These are phyloP conservation scores for Fusarium scirpi DNA, from an alignment of 2,329 filamentous ascomycete species.

Conservation along the genomic window DNA sequence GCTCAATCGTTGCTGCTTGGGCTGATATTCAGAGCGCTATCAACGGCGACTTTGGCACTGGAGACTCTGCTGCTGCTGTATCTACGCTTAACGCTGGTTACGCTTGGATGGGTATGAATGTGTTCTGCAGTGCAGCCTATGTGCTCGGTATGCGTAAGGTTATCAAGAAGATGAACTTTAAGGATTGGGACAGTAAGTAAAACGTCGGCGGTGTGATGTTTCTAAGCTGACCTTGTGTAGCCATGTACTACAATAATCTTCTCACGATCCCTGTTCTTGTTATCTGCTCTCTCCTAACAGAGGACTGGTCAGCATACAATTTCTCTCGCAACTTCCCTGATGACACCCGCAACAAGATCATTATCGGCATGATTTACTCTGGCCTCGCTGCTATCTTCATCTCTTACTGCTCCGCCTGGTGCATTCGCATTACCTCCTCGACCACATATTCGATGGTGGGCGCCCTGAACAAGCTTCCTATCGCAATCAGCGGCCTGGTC, in stretches of 20 bases:
- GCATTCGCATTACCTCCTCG: conserved; percentile 94
- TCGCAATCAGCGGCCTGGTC: conserved; percentile 89
- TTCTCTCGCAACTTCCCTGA: conserved; percentile 87
- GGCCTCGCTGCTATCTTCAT: conserved; percentile 96
- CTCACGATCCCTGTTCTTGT: conserved; percentile 94
- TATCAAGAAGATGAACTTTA: conserved; percentile 99
- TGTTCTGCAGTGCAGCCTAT: conserved; percentile 92
- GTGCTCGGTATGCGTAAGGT: conserved; percentile 95
- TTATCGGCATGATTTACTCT: conserved; percentile 92
- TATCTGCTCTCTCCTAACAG: conserved; percentile 81
- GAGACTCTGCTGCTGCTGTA: conserved; percentile 78
- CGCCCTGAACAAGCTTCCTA: conserved; percentile 96
- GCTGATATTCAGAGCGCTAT: conserved; percentile 92
- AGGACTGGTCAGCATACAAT: conserved; percentile 93
- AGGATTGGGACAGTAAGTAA: conserved; percentile 96
- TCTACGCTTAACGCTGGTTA: conserved; percentile 95
- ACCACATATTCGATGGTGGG: conserved; percentile 99
- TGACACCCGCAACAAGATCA: conserved; percentile 81
- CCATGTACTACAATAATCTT: conserved; percentile 99
- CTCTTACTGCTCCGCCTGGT: conserved; percentile 99
- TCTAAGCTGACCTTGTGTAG: conserved; percentile 63
- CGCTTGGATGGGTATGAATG: conserved; percentile 98
- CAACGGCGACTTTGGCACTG: conserved; percentile 66
- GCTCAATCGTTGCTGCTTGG: conserved; percentile 95
- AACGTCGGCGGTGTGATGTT: conserved; percentile 7